Base-by-base conservation (phyloP, 192 early-diverging fungal genomes). In the Irineochytrium annulatum region DNA sequence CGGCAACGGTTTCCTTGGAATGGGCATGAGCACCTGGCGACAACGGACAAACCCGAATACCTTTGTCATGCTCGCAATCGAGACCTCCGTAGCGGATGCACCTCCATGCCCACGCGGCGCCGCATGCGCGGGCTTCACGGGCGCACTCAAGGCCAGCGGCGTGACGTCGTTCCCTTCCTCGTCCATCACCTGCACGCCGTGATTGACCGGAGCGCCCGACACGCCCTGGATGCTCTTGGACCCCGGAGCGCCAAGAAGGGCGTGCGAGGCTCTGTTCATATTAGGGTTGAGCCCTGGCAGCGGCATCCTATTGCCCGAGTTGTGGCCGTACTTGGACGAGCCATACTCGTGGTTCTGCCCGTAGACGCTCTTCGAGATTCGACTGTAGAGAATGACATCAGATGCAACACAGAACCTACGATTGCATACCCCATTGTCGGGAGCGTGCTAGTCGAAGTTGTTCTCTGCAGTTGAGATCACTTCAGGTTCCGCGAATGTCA, bases 131-230 rank as follows among this genome's bases (percentile, higher is more conserved):
- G 13, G 31, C 51, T 55, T 30, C 14, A 54, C 13, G 34, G n/a
- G 27, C 24, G 63, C 48, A 62, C 67, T 45, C 28, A 79, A 59
- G 16, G 77, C 72, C 34, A 76, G 39, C 3, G 82, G 82, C 1
- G 82, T 84, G 13, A 83, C 82, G 58, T 84, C 82, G 39, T 81
- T 76, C 19, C 82, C 82, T 11, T 84, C 71, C 46, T 80, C 77
- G 45, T 83, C 82, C 13, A 73, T 49, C 3, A 78, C 69, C 48
- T 58, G 68, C 24, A 73, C 55, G 17, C 54, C 54, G n/a, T 43
- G 41, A 49, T 24, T 49, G 17, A 8, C 24, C 13, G 11, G 11
- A 22, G 17, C 46, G 6, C 46, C 46, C 46, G 26, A 22, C 6
- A 49, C 22, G 24, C 46, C 22, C 46, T 49, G 46, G 17, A 49